Evolutionary conservation across 768 basidiomycete species (phyloP).

Genomic region (Clathrus columnatus): DNA sequence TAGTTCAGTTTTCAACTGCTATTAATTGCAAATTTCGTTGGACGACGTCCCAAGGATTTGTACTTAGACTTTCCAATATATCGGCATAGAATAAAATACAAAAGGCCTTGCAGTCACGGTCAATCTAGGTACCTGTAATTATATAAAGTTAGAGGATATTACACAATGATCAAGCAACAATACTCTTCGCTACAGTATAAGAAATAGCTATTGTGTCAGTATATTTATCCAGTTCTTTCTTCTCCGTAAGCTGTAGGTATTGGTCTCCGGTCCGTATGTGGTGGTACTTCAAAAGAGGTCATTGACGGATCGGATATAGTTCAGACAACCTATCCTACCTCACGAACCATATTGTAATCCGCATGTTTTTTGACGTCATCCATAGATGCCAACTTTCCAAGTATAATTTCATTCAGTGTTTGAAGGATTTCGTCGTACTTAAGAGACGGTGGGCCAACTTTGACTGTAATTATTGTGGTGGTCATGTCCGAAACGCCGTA

Average conservation of each 20-base stretch:
- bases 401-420: slow-evolving; percentile 49
- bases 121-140: no score
- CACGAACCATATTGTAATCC: slow-evolving; percentile 67
- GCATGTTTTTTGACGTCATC: slow-evolving; percentile 38
- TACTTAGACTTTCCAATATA: no score
- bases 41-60: no score
- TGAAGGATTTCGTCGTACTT: slow-evolving; percentile 28
- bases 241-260: neutral
- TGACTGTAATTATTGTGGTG: slow-evolving; percentile 61
- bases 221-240: neutral
- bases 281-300: neutral
- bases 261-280: neutral
- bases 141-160: neutral
- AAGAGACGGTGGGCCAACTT: slow-evolving; percentile 39
- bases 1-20: no score
- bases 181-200: neutral
- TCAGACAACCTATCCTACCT: slow-evolving; percentile 39
- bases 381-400: slow-evolving; percentile 46
- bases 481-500: slow-evolving; percentile 73
- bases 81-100: no score
- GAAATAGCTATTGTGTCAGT: neutral
- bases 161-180: neutral
- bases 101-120: no score
- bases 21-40: no score
- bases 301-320: neutral